These are phyloP conservation scores for Plantago elongata DNA, from an alignment of 257 asterid species.

Conservation along the genomic window DNA sequence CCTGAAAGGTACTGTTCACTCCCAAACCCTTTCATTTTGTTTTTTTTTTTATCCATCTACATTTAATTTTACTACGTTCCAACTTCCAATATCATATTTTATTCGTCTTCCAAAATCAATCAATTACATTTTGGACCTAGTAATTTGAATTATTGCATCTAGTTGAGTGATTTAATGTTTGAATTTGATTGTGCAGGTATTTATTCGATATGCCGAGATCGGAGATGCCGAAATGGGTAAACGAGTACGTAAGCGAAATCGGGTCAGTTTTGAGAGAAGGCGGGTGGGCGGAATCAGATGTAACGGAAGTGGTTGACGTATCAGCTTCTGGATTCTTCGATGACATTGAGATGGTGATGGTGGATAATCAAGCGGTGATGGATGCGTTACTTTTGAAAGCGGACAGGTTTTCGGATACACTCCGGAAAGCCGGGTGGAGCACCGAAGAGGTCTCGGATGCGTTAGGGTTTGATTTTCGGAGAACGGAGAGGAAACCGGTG, in stretches of 20 bases:
- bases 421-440: conserved; percentile 94
- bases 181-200: conserved; percentile 14
- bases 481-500: conserved; percentile 55
- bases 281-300: conserved; percentile 96
- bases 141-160: no score
- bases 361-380: conserved; percentile 75
- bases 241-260: conserved; percentile 60
- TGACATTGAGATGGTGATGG: conserved; percentile 62
- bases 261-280: conserved; percentile 79
- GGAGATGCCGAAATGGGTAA: conserved; percentile 81
- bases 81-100: no score
- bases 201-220: conserved; percentile 51
- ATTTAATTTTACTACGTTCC: no score
- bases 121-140: no score
- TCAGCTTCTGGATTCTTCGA: conserved; percentile 86
- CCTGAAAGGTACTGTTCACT: conserved; percentile 45
- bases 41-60: no score
- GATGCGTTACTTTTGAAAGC: conserved; percentile 83
- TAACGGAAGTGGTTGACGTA: conserved; percentile 65
- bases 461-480: conserved; percentile 72
- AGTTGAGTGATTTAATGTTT: no score
- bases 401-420: conserved; percentile 83
- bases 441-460: conserved; percentile 91
- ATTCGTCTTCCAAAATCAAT: no score
- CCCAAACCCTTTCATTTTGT: no score